Evolutionary conservation across 1,139 yeast species (phyloP), one percentile per base, ranked within the genome.

Genomic region (Nakaseomyces uthaithaninus): DNA sequence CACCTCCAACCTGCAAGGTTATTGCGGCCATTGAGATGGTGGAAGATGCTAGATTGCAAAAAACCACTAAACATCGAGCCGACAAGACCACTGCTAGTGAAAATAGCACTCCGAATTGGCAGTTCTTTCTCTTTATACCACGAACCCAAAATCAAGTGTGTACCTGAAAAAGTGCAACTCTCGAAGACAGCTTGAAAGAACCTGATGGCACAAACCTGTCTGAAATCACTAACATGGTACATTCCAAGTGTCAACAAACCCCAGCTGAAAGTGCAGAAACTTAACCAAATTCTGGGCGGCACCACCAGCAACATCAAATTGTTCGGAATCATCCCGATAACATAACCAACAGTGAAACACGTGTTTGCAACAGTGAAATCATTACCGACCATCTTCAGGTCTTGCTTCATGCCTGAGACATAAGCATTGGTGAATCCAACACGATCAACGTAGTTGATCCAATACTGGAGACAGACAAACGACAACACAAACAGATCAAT

Each of bases 1-100:
- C 85, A 77, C 59, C 78, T 71, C 85, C 85, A 79, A 3, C 81
- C 74, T 14, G 63, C 71, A 33, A 75, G 60, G 0, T 82, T 81
- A 22, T 54, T 56, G 3, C 50, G 52, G 10, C 74, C 75, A 44
- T 69, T 66, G 57, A 77, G 57, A 30, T 63, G 55, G 40, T 69
- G 64, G 49, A 68, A 70, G 36, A 77, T 75, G n/a, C 80, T 75
- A 15, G 79, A 80, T 22, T 84, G 82, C 56, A 79, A 66, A 46
- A 75, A 69, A 20, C 80, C 79, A 38, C 77, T 69, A 45, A 71
- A 71, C 45, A 74, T 67, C 12, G 73, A 68, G 1, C 80, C 80
- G 33, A 73, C 51, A 33, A 72, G 59, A 3, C 79, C 79, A 24
- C 77, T 66, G 34, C 71, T 63, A 0, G 77, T 72, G 53, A 74